Conservation (phyloP, 768 basidiomycete species). For the Psilocybe subaeruginosa region DNA sequence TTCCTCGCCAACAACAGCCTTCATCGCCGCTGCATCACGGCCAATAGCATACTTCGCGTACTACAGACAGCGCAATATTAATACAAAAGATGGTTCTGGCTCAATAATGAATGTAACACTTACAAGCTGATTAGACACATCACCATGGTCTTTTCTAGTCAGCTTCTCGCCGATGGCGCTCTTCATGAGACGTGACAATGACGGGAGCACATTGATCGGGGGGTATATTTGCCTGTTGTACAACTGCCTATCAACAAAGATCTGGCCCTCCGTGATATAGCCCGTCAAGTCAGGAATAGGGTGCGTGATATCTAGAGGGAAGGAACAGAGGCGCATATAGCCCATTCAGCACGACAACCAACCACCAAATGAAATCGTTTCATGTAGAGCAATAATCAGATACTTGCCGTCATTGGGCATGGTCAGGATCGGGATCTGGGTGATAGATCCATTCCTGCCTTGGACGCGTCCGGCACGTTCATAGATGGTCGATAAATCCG, state of each 20-base stretch:
- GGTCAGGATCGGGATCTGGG: constrained; percentile 98
- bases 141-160: constrained; percentile 97
- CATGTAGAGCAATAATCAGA: constrained; percentile 16
- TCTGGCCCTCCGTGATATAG: constrained; percentile 99
- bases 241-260: constrained; percentile 96
- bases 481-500: constrained; percentile 98
- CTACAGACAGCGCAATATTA: constrained; percentile 39
- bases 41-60: constrained; percentile 99
- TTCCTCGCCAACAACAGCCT: constrained; percentile 99
- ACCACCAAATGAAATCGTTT: constrained; percentile 12
- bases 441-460: constrained; percentile 98
- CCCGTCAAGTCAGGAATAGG: constrained; percentile 99
- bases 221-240: constrained; percentile 98
- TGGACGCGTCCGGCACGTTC: constrained; percentile 98
- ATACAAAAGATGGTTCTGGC: constrained; percentile 5
- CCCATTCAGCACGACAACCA: neutral
- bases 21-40: constrained; percentile 97
- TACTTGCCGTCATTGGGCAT: constrained; percentile 98
- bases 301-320: constrained; percentile 93
- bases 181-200: constrained; percentile 99
- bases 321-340: constrained; percentile 14
- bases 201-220: constrained; percentile 98
- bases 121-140: constrained; percentile 98
- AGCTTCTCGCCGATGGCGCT: constrained; percentile 97
- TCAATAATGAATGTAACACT: constrained; percentile 30